These are phyloP conservation scores for Syzygium aqueum DNA, from an alignment of 345 rosid genomes.

Conservation along the genomic window DNA sequence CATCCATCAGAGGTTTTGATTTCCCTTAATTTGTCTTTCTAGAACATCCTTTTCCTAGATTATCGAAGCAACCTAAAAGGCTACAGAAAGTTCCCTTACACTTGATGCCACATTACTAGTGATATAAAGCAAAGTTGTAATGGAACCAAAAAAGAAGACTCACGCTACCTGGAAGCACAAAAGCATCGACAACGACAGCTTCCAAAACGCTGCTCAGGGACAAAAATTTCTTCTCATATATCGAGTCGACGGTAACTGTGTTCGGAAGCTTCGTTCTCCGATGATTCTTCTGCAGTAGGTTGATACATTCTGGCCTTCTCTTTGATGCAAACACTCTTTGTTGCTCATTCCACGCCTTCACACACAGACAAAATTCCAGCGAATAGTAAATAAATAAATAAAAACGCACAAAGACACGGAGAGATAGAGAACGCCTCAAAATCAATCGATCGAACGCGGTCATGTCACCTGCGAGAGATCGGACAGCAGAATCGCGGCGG, in stretches of 20 bases:
- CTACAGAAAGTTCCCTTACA: neutral
- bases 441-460: neutral
- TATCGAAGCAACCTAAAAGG: neutral
- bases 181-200: conserved; percentile 58
- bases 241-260: conserved; percentile 67
- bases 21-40: neutral
- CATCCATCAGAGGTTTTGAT: neutral
- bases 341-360: conserved; percentile 28
- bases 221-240: conserved; percentile 76
- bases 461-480: conserved; percentile 68
- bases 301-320: conserved; percentile 58
- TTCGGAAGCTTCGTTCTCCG: conserved; percentile 60
- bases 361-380: neutral
- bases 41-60: neutral
- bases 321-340: conserved; percentile 39
- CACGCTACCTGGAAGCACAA: conserved; percentile 61
- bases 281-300: conserved; percentile 55
- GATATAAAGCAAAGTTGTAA: neutral
- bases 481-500: conserved; percentile 78
- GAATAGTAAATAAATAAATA: neutral
- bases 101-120: neutral
- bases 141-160: neutral
- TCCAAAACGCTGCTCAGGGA: conserved; percentile 67
- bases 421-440: neutral
- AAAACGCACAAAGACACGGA: neutral